A percentile compares a stretch with the other conserved stretches of the same genome.
Evolutionary conservation across 495 filamentous ascomycete genomes (phyloP).

Genomic region (Pyrenula aspistea): DNA sequence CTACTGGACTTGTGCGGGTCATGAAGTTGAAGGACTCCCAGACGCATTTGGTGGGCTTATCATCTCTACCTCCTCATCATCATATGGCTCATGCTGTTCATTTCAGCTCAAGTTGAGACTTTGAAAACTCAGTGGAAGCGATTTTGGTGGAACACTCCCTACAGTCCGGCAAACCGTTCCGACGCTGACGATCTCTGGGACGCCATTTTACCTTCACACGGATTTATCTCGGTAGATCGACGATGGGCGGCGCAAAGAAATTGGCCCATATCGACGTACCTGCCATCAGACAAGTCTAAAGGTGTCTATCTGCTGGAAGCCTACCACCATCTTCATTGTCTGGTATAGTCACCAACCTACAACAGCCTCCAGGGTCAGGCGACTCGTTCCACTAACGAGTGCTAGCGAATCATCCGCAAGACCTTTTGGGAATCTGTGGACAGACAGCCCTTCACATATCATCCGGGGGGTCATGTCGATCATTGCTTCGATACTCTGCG

Average conservation of each 20-base stretch:
- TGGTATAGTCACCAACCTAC: conserved; percentile 1
- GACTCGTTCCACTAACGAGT: not conserved
- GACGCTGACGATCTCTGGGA: conserved; percentile 5
- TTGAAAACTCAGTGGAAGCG: not conserved
- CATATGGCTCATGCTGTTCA: too few species aligned
- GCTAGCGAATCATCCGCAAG: conserved; percentile 4
- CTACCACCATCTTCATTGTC: conserved; percentile 15
- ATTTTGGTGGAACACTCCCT: not conserved
- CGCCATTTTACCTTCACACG: conserved; percentile 8
- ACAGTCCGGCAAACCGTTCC: not conserved
- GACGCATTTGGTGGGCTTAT: too few species aligned
- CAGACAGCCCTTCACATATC: not conserved
- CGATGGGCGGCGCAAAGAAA: conserved; percentile 4
- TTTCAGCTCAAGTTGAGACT: not conserved
- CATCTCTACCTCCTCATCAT: too few species aligned
- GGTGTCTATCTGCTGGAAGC: conserved; percentile 12
- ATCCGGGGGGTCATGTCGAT: conserved; percentile 1
- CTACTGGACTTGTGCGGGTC: too few species aligned
- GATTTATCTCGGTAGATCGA: conserved; percentile 11
- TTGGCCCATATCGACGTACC: conserved; percentile 4
- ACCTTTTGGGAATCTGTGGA: conserved; percentile 7
- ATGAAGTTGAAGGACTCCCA: too few species aligned
- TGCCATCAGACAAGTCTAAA: conserved; percentile 7
- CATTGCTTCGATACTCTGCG: conserved; percentile 12
- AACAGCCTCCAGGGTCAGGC: not conserved